Conservation (phyloP, 352 stramenopile species). For the Globisporangium heterothallicum region DNA sequence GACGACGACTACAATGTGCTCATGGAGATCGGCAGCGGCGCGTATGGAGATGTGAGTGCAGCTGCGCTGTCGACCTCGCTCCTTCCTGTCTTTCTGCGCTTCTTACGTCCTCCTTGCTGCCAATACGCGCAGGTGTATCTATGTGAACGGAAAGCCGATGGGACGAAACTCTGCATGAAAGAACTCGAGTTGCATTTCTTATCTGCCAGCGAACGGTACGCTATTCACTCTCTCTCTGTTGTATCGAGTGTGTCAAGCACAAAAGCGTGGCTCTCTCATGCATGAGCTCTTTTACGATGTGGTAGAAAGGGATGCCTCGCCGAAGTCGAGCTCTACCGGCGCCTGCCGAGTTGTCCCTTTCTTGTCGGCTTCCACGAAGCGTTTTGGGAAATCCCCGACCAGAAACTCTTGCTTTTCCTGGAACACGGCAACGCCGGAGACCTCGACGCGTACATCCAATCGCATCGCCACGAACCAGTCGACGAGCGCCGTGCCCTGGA, state of each 20-base stretch:
- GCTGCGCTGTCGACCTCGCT: too few relatives aligned
- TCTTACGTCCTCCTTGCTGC: background rate
- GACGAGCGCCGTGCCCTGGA: conserved; percentile 15
- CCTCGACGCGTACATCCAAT: conserved; percentile 36
- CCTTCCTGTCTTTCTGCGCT: background rate
- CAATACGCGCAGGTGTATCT: conserved; percentile 39
- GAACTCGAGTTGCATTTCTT: conserved; percentile 47
- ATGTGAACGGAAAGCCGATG: conserved; percentile 22
- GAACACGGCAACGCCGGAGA: conserved; percentile 68
- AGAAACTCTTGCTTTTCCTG: conserved; percentile 47
- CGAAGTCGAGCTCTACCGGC: conserved; percentile 38
- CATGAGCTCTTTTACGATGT: background rate
- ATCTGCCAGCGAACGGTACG: conserved; percentile 36
- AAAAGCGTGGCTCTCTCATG: background rate
- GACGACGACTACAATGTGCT: conserved; percentile 21
- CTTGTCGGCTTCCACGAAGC: conserved; percentile 54
- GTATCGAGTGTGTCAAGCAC: too few relatives aligned
- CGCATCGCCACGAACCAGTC: background rate
- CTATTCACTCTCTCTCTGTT: too few relatives aligned
- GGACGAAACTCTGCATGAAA: conserved; percentile 42
- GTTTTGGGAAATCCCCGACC: conserved; percentile 31
- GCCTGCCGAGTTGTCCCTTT: conserved; percentile 43
- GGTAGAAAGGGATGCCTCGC: conserved; percentile 32
- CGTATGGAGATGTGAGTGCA: conserved; percentile 47
- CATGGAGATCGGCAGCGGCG: conserved; percentile 39